These are phyloP conservation scores for Silene coronaria DNA, from an alignment of 179 eudicot species.

Conservation along the genomic window DNA sequence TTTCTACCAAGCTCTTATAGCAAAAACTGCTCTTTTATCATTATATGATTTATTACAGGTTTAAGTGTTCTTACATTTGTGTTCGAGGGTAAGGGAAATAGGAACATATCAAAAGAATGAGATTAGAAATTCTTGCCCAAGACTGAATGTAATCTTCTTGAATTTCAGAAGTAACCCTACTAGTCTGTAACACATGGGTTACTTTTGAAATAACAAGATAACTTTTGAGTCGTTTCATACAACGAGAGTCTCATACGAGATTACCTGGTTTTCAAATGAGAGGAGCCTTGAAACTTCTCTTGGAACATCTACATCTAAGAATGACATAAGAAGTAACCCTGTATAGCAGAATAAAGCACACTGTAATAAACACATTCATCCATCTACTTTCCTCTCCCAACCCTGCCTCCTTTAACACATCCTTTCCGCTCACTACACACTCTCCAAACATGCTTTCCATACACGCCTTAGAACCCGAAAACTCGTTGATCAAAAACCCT, in stretches of 20 bases:
- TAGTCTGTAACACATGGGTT: not conserved
- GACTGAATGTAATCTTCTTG: not conserved
- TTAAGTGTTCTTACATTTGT: slow-evolving; percentile 3
- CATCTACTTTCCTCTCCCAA: slow-evolving; percentile 66
- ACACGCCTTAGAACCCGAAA: slow-evolving; percentile 57
- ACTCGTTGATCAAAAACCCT: slow-evolving; percentile 89
- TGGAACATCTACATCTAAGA: slow-evolving; percentile 77
- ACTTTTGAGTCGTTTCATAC: not conserved
- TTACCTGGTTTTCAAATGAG: not conserved
- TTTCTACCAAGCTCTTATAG: not conserved
- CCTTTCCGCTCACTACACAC: slow-evolving; percentile 66
- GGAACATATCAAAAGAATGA: not conserved
- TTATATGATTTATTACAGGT: not conserved
- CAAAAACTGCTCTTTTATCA: not conserved
- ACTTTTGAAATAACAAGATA: not conserved
- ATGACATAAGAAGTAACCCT: slow-evolving; percentile 82
- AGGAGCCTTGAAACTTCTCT: slow-evolving; percentile 17
- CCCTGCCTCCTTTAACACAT: slow-evolving; percentile 77
- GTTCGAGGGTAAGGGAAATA: not conserved
- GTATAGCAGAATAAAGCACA: slow-evolving; percentile 69
- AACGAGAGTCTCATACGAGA: not conserved
- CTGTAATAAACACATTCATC: slow-evolving; percentile 74
- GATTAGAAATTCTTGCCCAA: not conserved
- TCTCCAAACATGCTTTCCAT: slow-evolving; percentile 59
- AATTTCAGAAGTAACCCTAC: not conserved